Evolutionary conservation across 441 rosid genomes (phyloP), one percentile per base, ranked within the genome.

Genomic region (Syzygium syzygioides): DNA sequence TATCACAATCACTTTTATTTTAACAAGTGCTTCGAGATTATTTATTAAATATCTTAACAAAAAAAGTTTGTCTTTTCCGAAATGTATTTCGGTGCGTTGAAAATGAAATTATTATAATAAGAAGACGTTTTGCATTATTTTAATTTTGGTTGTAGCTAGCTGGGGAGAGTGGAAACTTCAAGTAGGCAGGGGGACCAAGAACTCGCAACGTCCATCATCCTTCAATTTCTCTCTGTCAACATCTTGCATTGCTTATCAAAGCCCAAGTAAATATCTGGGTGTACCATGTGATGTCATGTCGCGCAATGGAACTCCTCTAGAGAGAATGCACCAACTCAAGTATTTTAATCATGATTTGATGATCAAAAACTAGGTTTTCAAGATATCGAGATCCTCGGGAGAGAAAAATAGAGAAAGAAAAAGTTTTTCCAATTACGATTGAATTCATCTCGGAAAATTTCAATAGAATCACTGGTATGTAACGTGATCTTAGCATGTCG

Each of bases 381-480:
- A 37, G 45, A 37, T 20, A 37, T 6, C 0, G 5, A 37, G 13
- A 5, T 71, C 12, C 15, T 71, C 1, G 3, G 48, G 23, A 71
- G 15, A 11, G 20, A 34, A 66, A 71, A 64, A 15, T 15, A 3
- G 5, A 64, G 71, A n/a, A 64, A 12, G 2, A 6, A 64, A 14
- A 3, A 4, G 71, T 3, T 0, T 71, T 20, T 71, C 11, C 5
- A 14, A 6, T 37, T 5, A 34, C 11, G 80, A 20, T 11, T 0
- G 14, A 0, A 5, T 68, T 37, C 37, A 71, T 71, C 28, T 71
- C 4, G 9, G 9, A 0, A 34, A 37, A 6, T 71, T 34, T 37
- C 0, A 11, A 20, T 37, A 71, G 50, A 71, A 71, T 71, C 1
- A 0, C 4, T 11, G 12, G 28, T 11, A 20, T 41, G 37, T 11